Evolutionary conservation across 2,329 filamentous ascomycete species (phyloP), one percentile per base, ranked within the genome.

Genomic region (Zymoseptoria brevis): DNA sequence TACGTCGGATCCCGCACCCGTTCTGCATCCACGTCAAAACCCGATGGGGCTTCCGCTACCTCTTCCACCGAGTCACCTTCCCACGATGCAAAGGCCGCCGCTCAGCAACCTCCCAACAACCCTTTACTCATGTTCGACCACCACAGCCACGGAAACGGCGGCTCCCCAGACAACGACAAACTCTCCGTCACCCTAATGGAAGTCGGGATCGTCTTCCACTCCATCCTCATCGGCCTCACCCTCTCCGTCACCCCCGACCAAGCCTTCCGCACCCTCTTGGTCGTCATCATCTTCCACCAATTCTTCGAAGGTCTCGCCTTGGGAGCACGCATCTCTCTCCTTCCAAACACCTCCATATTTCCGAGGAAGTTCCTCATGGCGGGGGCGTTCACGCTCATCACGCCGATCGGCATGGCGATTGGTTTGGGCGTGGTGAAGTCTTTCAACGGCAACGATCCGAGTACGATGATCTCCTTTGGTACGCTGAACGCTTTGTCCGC

Each of bases 281-380:
- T 84, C 53, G 84, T 86, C 30, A 77, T 86, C 7, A 84, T 91
- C 67, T 96, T 96, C 79, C 92, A 96, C 73, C 92, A 96, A 72
- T 90, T 89, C 45, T 96, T 96, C 62, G 92, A 96, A 75, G 92
- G 92, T 11, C 85, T 96, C 11, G 92, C 90, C 81, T 81, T 96
- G 5, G 92, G 92, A 21, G 86, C 91, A 2, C 87, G 93, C 60
- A 82, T 96, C 1, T 90, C 90, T 0, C 83, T 84, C 1, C 84
- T 90, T 0, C 81, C 83, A 0, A 41, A 41, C 13, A 11, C 16
- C 11, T 41, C 35, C 35, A 11, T 41, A 1, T 96, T 90, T 88
- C 90, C 92, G 0, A 75, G 79, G 48, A 79, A 79, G 30, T 96
- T 91, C 73, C 55, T 85, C 1, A 82, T 96, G 13, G 90, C 82